Conservation (phyloP, 805 yeast species). For the Starmerella sirachaensis region DNA sequence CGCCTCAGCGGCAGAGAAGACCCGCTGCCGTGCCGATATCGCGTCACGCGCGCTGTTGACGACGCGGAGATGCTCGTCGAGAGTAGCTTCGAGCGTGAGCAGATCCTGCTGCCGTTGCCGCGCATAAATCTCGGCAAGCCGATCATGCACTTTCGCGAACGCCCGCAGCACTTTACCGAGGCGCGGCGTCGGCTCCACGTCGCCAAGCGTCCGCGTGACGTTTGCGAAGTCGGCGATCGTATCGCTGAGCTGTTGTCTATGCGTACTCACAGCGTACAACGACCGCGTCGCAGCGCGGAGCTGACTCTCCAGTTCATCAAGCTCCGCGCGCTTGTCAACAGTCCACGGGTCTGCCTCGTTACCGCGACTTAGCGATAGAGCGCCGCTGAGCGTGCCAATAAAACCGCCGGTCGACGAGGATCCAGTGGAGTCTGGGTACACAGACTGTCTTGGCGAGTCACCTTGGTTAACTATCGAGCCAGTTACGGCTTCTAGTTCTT, state of each 20-base stretch:
- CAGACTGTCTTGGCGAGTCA: too few species aligned
- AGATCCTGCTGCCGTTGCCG: constrained; percentile 76
- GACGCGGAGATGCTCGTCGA: constrained; percentile 75
- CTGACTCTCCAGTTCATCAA: constrained; percentile 63
- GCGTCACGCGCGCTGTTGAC: constrained; percentile 63
- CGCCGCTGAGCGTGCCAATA: constrained; percentile 18
- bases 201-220: constrained; percentile 49
- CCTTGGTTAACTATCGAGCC: neutral
- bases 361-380: constrained; percentile 26
- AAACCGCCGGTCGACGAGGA: constrained; percentile 9
- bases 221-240: constrained; percentile 57
- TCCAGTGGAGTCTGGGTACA: neutral
- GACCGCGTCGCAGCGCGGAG: constrained; percentile 57
- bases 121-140: constrained; percentile 61
- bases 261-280: constrained; percentile 59
- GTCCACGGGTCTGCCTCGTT: constrained; percentile 73
- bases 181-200: constrained; percentile 58
- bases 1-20: constrained; percentile 35
- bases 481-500: constrained; percentile 37
- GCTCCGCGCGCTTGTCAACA: constrained; percentile 50
- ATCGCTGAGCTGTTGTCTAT: constrained; percentile 59
- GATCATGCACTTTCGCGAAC: constrained; percentile 59
- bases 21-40: constrained; percentile 60
- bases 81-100: constrained; percentile 69
- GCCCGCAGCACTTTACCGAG: constrained; percentile 52